Conservation (phyloP, 441 rosid genomes). For the Eutrema salsugineum region DNA sequence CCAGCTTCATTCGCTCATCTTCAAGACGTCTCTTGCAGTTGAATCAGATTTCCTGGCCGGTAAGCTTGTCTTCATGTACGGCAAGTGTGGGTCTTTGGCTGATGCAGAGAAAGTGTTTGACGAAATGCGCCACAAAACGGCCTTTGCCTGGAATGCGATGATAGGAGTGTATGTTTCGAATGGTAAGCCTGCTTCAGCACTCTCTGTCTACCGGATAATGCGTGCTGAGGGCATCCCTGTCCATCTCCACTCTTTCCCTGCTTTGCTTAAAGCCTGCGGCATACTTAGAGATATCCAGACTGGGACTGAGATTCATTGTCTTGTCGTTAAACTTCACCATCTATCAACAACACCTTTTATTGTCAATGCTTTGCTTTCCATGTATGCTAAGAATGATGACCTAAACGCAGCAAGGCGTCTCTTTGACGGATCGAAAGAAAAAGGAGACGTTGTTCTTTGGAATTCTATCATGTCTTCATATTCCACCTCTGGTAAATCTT, state of each 20-base stretch:
- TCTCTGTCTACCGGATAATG: conserved; percentile 48
- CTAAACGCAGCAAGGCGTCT: conserved; percentile 54
- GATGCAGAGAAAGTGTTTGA: conserved; percentile 68
- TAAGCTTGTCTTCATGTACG: conserved; percentile 72
- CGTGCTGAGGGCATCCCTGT: conserved; percentile 43
- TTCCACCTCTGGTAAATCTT: conserved; percentile 41
- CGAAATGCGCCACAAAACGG: conserved; percentile 52
- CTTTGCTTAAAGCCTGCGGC: conserved; percentile 60
- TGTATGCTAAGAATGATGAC: conserved; percentile 78
- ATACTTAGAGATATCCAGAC: conserved; percentile 34
- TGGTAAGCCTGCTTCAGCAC: conserved; percentile 42
- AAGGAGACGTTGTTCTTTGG: conserved; percentile 70
- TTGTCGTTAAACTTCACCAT: conserved; percentile 52
- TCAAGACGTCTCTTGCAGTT: conserved; percentile 28
- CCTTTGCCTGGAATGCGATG: conserved; percentile 81
- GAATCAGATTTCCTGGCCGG: conserved; percentile 45
- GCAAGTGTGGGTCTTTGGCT: conserved; percentile 49
- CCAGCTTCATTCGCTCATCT: conserved; percentile 62
- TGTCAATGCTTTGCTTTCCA: conserved; percentile 68
- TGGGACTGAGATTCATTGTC: conserved; percentile 66
- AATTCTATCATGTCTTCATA: conserved; percentile 73
- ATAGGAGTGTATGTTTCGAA: conserved; percentile 62
- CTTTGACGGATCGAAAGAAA: conserved; percentile 45
- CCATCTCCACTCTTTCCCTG: conserved; percentile 61
- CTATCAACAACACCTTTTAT: conserved; percentile 37